Conservation (phyloP, 2,329 filamentous ascomycete genomes). For the Emmonsiellopsis sp. region DNA sequence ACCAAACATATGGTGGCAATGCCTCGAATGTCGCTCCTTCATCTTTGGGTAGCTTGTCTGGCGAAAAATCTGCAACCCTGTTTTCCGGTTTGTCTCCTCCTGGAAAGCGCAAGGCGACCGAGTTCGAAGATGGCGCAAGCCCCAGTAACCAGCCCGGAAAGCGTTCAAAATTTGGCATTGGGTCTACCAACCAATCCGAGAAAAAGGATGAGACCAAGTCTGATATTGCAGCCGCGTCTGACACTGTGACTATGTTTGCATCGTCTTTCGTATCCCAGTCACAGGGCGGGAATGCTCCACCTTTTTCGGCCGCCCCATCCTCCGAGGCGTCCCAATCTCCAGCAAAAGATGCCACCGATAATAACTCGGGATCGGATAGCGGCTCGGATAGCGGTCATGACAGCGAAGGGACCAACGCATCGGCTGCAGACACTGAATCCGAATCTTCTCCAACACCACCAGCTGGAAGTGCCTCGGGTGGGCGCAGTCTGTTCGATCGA, state of each 20-base stretch:
- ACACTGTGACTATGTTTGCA: conserved; percentile 12
- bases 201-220: conserved; percentile 2
- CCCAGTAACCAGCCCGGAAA: conserved; percentile 3
- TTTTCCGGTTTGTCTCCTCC: neutral
- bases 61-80: neutral
- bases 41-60: neutral
- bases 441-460: conserved; percentile 7
- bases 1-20: neutral
- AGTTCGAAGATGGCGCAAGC: conserved; percentile 2
- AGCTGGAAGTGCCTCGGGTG: conserved; percentile 13
- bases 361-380: neutral
- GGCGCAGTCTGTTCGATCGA: conserved; percentile 29
- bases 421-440: conserved; percentile 6
- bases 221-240: conserved; percentile 9
- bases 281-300: neutral
- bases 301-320: neutral
- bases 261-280: conserved; percentile 10
- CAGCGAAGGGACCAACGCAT: conserved; percentile 15
- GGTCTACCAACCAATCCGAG: neutral
- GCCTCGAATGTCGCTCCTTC: neutral
- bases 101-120: conserved; percentile 8
- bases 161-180: neutral
- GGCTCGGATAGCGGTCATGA: conserved; percentile 17
- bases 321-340: neutral
- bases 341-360: neutral